phyloP scores from a whole-genome alignment of 768 basidiomycete species.

The Russula emetica region DNA sequence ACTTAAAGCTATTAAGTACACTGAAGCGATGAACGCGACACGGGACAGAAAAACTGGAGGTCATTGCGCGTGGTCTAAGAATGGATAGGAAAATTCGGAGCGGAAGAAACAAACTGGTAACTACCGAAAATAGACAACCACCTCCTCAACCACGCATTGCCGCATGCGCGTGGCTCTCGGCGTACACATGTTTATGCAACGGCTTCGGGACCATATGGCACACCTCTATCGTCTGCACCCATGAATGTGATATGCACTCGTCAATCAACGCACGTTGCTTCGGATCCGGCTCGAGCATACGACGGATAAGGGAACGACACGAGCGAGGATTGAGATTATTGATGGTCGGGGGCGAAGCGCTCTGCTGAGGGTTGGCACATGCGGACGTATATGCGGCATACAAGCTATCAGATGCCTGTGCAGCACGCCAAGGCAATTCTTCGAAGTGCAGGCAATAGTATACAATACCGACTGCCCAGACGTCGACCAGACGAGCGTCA shows the following conservation, averaged over 20 bases:
- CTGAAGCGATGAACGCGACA: neutral
- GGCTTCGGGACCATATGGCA: slow-evolving; percentile 65
- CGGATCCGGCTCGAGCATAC: slow-evolving; percentile 96
- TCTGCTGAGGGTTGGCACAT: slow-evolving; percentile 45
- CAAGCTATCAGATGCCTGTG: slow-evolving; percentile 74
- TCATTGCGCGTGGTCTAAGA: neutral
- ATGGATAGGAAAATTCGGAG: neutral
- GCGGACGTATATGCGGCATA: slow-evolving; percentile 72
- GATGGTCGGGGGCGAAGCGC: slow-evolving; percentile 59
- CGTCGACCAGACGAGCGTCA: slow-evolving; percentile 93
- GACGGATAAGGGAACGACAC: slow-evolving; percentile 76
- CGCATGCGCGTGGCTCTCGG: slow-evolving; percentile 21
- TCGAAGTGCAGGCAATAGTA: slow-evolving; percentile 99
- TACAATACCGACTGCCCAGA: slow-evolving; percentile 96
- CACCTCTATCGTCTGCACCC: slow-evolving; percentile 79
- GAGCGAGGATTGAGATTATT: slow-evolving; percentile 84
- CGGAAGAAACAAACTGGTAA: slow-evolving; percentile 1
- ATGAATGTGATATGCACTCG: slow-evolving; percentile 70
- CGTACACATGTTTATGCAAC: slow-evolving; percentile 61
- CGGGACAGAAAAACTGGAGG: neutral
- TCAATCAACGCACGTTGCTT: slow-evolving; percentile 72
- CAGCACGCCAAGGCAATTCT: slow-evolving; percentile 96
- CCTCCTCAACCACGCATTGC: slow-evolving; percentile 19
- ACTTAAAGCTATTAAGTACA: slow-evolving; percentile 14
- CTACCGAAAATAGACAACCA: neutral